Conservation (phyloP, 768 basidiomycete species). For the Suillus luteus region DNA sequence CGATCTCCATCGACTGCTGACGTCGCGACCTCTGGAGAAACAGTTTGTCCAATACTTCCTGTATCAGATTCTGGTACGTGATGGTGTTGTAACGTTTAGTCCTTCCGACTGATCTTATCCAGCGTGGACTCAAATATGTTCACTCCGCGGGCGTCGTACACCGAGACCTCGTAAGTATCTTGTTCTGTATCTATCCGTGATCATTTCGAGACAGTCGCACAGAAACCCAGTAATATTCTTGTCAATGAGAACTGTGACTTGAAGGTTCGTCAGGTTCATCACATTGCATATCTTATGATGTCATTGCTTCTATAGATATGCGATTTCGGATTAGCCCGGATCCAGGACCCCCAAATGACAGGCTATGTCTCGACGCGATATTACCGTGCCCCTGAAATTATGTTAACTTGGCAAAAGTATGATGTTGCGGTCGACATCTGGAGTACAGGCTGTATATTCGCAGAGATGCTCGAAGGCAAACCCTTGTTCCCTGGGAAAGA, state of each 20-base stretch:
- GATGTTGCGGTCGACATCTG: constrained; percentile 99
- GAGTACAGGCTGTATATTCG: constrained; percentile 99
- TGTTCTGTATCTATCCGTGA: neutral
- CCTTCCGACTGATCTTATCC: constrained; percentile 15
- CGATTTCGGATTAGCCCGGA: constrained; percentile 97
- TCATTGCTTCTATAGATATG: constrained; percentile 67
- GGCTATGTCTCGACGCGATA: constrained; percentile 99
- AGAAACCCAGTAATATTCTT: constrained; percentile 99
- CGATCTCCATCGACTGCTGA: constrained; percentile 95
- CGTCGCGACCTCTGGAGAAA: constrained; percentile 96
- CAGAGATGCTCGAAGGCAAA: constrained; percentile 99
- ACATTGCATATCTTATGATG: constrained; percentile 12
- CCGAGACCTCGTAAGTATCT: constrained; percentile 77
- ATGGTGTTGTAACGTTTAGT: constrained; percentile 6
- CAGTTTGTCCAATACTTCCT: constrained; percentile 99
- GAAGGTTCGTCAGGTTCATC: constrained; percentile 56
- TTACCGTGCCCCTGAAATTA: constrained; percentile 99
- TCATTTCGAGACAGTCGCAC: constrained; percentile 8
- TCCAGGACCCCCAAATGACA: constrained; percentile 99
- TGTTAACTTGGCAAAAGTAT: constrained; percentile 99
- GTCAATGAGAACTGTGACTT: constrained; percentile 99
- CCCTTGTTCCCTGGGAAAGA: constrained; percentile 99
- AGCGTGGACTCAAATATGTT: constrained; percentile 99
- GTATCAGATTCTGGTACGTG: constrained; percentile 91
- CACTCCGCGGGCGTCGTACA: constrained; percentile 99